Evolutionary conservation across 2,329 filamentous ascomycete species (phyloP).

Genomic region (Penicillium occitanis): DNA sequence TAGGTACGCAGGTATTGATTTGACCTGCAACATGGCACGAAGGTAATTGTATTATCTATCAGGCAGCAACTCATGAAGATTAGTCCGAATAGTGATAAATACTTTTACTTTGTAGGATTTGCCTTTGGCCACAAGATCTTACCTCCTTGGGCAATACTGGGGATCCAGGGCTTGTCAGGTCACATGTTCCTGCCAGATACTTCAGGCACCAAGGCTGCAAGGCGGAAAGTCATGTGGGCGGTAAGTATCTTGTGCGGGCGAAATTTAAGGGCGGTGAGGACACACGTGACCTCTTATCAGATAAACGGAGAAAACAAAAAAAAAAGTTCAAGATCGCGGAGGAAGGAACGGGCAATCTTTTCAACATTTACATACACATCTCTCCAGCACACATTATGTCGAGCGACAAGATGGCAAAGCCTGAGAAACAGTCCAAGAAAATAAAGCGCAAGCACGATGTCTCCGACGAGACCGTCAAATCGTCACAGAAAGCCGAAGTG

Average conservation of each 20-base stretch:
- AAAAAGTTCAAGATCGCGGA: constrained; percentile 9
- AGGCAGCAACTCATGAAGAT: background rate
- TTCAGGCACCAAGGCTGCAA: background rate
- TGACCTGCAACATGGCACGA: background rate
- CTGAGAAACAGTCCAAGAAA: constrained; percentile 44
- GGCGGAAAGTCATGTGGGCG: background rate
- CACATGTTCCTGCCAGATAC: background rate
- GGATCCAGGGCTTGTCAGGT: background rate
- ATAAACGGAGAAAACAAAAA: constrained; percentile 17
- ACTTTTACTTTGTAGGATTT: background rate
- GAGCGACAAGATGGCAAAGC: constrained; percentile 40
- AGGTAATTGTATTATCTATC: background rate
- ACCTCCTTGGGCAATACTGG: background rate
- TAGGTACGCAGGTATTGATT: background rate
- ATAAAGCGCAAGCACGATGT: constrained; percentile 47
- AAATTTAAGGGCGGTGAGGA: background rate
- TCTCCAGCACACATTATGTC: constrained; percentile 23
- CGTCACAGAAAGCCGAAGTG: constrained; percentile 20
- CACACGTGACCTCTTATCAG: constrained; percentile 8
- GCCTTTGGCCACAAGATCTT: background rate
- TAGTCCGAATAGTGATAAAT: background rate
- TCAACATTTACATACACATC: background rate
- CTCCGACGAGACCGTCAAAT: constrained; percentile 27
- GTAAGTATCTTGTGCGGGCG: background rate
- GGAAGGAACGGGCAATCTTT: background rate